Base-by-base conservation (phyloP, 2,329 filamentous ascomycete species). In the Taxawa tesnikishii region DNA sequence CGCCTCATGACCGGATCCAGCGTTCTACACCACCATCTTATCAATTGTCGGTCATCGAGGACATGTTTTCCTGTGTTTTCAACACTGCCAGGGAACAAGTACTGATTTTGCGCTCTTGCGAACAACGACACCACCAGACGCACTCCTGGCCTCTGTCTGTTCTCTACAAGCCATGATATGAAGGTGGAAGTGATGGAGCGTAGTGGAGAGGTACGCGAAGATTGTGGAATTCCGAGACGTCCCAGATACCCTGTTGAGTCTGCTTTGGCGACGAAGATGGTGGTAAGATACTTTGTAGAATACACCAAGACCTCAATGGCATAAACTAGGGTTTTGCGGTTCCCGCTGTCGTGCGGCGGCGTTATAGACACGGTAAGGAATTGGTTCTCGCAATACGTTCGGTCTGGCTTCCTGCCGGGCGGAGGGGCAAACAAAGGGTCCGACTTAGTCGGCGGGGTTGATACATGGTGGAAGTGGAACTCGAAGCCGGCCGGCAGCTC, bases 1-100 rank as follows among this genome's bases (percentile, higher is more conserved):
- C 32, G 32, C 0, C 32, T 46, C 51, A 93, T 56, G 3, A 94
- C 63, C 0, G 82, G 80, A 48, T 94, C 79, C 9, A 94, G 60
- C 8, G 88, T 82, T 11, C 74, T 78, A 50, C 85, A 94, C 90
- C 90, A 98, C 90, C 90, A 98, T 47, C 79, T 83, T 13, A 98
- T 83, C 31, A 98, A 63, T 0, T 82, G 83, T 18, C 85, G 70
- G 47, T 98, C 90, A 46, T 94, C 84, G 6, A 96, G 63, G 0
- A 98, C 79, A 60, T 98, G 90, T 52, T 98, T 98, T 3, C 73
- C 72, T 12, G 59, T 56, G 52, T 94, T 88, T 38, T 93, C 78
- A 24, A 85, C 74, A 48, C 88, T 96, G 0, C 84, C 84, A 0
- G 90, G 87, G 51, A 96, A 98, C 10, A 98, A 70, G 46, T 98